These are phyloP conservation scores for Castanea mollissima DNA, from an alignment of 306 rosid species.

Conservation along the genomic window DNA sequence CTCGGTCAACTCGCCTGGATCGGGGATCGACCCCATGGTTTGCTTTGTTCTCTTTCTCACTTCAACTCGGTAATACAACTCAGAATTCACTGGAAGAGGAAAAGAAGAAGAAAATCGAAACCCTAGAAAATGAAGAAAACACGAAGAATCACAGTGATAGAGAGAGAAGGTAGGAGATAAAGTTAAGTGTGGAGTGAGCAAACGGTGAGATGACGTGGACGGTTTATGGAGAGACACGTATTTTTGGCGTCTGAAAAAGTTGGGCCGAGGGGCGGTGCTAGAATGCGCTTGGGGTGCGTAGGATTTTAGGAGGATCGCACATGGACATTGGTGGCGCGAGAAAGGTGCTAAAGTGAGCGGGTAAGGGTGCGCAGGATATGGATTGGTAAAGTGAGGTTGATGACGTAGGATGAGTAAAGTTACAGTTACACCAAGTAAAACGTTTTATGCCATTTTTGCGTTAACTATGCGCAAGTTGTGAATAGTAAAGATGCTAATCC, in stretches of 20 bases:
- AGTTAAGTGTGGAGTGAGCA: slow-evolving; percentile 8
- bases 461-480: no score
- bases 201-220: slow-evolving; percentile 48
- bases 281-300: slow-evolving; percentile 46
- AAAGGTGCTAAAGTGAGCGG: slow-evolving; percentile 4
- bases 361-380: slow-evolving; percentile 23
- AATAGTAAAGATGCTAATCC: no score
- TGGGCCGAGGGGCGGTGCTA: slow-evolving; percentile 31
- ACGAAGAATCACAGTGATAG: neutral
- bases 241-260: slow-evolving; percentile 25
- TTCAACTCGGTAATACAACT: slow-evolving; percentile 10
- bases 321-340: neutral
- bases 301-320: neutral
- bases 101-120: slow-evolving; percentile 21
- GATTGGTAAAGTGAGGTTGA: no score
- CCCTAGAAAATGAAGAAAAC: slow-evolving; percentile 25
- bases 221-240: slow-evolving; percentile 45
- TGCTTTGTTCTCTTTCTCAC: neutral
- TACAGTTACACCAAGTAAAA: no score
- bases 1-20: slow-evolving; percentile 96
- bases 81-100: neutral
- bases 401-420: no score
- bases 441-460: no score
- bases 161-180: slow-evolving; percentile 4
- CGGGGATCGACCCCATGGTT: slow-evolving; percentile 93